Percentiles rank a stretch among this genome's conserved stretches.
These are phyloP conservation scores for Sonneratia caseolaris DNA, from an alignment of 345 rosid species.

Conservation along the genomic window DNA sequence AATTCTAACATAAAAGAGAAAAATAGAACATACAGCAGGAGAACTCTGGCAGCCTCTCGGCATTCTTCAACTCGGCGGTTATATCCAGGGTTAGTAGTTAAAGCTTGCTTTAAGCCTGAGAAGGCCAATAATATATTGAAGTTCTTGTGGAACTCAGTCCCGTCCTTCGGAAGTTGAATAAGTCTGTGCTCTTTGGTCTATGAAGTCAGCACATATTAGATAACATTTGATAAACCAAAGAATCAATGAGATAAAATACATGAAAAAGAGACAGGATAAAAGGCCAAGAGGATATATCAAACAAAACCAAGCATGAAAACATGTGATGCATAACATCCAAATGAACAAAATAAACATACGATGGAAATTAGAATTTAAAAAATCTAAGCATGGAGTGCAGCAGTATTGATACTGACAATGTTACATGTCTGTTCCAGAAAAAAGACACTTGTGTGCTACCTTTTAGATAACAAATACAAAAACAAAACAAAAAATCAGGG, in stretches of 20 bases:
- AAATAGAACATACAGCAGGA: slow-evolving; percentile 46
- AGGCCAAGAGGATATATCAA: background rate
- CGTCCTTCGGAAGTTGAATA: slow-evolving; percentile 29
- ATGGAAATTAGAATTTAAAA: background rate
- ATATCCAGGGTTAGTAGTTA: slow-evolving; percentile 87
- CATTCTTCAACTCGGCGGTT: slow-evolving; percentile 86
- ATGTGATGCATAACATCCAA: background rate
- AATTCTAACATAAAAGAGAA: background rate
- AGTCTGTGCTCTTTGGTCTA: slow-evolving; percentile 80
- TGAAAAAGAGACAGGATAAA: background rate
- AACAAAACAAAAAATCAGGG: too few species aligned
- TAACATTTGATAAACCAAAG: slow-evolving; percentile 8
- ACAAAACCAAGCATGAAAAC: background rate
- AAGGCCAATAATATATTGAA: slow-evolving; percentile 84
- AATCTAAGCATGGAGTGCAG: background rate
- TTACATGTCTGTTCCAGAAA: too few species aligned
- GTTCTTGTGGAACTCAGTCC: slow-evolving; percentile 28
- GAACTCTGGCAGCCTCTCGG: slow-evolving; percentile 79
- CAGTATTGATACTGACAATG: background rate
- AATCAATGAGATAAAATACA: slow-evolving; percentile 78
- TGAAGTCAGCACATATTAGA: slow-evolving; percentile 23
- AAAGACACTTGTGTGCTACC: background rate
- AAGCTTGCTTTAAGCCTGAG: slow-evolving; percentile 85
- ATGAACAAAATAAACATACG: background rate
- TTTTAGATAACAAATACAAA: too few species aligned